Evolutionary conservation across 345 rosid species (phyloP).

Genomic region (Sapria himalayana): DNA sequence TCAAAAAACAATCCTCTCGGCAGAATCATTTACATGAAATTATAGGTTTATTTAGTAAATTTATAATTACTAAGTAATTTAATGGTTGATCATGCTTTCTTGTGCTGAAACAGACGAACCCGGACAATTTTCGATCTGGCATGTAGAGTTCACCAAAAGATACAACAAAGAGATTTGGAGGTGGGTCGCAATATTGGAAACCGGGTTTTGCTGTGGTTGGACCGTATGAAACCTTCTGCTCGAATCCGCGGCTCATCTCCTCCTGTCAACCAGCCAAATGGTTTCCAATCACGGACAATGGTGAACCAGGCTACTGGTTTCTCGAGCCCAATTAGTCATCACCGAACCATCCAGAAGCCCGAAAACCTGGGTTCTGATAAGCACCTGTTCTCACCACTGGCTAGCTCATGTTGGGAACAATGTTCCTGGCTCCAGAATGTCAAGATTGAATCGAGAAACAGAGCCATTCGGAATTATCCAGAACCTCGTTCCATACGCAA

Average conservation of each 20-base stretch:
- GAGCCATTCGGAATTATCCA: too few species aligned
- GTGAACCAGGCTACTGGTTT: conserved; percentile 18
- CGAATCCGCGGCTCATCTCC: conserved; percentile 32
- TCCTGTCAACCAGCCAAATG: conserved; percentile 11
- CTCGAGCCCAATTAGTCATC: conserved; percentile 19
- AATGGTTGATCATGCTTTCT: too few species aligned
- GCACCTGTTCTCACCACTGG: too few species aligned
- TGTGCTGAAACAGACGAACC: conserved; percentile 27
- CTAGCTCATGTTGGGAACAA: too few species aligned
- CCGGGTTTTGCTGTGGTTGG: conserved; percentile 74
- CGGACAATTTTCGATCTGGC: conserved; percentile 45
- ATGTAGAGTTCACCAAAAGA: conserved; percentile 36
- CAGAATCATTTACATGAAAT: too few species aligned
- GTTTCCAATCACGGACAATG: conserved; percentile 15
- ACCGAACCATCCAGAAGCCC: conserved; percentile 16
- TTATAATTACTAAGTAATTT: too few species aligned
- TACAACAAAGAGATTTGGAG: conserved; percentile 70
- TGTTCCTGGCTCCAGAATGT: too few species aligned
- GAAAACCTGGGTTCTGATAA: conserved; percentile 27
- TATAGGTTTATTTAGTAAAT: too few species aligned
- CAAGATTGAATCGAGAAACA: too few species aligned
- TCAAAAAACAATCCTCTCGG: too few species aligned
- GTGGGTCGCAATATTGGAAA: conserved; percentile 79
- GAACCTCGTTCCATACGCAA: too few species aligned
- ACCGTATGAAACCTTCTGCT: conserved; percentile 78